phyloP scores from a whole-genome alignment of 441 rosid species.

The Codiaeum variegatum region DNA sequence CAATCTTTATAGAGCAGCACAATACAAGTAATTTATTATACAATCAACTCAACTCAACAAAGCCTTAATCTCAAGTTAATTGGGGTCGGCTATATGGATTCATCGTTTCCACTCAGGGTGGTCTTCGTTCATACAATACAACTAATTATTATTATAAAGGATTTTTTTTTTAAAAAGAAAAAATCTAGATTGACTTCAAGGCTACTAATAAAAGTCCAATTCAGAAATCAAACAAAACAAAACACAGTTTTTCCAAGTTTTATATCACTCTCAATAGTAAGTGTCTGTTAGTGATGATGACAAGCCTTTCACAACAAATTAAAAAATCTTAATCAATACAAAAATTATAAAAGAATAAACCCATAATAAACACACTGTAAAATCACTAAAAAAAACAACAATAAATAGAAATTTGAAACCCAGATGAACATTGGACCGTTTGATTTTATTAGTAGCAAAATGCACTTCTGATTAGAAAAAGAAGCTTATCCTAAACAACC shows the following conservation, averaged over 20 bases:
- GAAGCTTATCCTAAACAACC: not conserved
- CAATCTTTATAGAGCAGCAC: not conserved
- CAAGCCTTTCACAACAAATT: not conserved
- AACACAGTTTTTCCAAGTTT: not conserved
- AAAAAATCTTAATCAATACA: not conserved
- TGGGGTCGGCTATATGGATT: too few species aligned
- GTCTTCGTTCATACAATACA: too few species aligned
- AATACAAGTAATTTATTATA: not conserved
- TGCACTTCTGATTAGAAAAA: not conserved
- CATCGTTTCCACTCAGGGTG: too few species aligned
- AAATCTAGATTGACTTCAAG: not conserved
- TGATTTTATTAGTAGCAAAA: too few species aligned
- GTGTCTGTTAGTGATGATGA: not conserved
- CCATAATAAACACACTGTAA: not conserved
- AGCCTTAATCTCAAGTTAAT: too few species aligned
- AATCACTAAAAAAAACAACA: not conserved
- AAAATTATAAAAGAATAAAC: not conserved
- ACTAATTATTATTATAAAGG: too few species aligned
- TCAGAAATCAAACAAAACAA: not conserved
- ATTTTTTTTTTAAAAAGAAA: too few species aligned
- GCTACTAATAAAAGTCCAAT: not conserved
- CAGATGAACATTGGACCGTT: too few species aligned
- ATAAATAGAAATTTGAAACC: not conserved
- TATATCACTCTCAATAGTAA: not conserved
- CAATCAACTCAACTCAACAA: too few species aligned